phyloP scores from a whole-genome alignment of 83 land plant genomes.

The Larix sibirica region DNA sequence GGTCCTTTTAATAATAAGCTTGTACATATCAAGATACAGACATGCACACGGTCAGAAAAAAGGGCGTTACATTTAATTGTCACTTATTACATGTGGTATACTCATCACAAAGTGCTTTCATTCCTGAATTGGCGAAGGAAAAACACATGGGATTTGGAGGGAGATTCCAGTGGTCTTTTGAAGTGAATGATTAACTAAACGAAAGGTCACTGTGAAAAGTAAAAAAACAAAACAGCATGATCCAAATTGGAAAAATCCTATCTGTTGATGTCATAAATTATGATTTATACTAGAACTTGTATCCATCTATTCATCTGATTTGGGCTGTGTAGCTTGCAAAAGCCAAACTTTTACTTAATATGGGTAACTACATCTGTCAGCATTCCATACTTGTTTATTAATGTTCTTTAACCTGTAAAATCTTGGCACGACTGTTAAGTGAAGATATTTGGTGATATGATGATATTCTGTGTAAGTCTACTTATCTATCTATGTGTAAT shows the following conservation, averaged over 20 bases:
- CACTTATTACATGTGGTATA: background rate
- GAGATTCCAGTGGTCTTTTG: background rate
- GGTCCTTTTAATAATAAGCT: background rate
- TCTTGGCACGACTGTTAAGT: no score
- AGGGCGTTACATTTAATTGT: background rate
- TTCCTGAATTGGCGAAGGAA: background rate
- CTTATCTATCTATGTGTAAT: background rate
- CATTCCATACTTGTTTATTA: slow-evolving; percentile 1
- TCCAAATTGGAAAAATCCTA: no score
- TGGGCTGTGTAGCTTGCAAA: background rate
- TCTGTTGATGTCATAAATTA: no score
- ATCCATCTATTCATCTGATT: background rate
- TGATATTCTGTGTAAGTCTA: background rate
- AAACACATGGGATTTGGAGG: background rate
- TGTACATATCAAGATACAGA: background rate
- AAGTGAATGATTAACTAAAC: background rate
- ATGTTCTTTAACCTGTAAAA: background rate
- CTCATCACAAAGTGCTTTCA: background rate
- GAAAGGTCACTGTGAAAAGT: background rate
- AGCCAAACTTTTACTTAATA: background rate
- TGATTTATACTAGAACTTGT: no score
- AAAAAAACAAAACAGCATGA: background rate
- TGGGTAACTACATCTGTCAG: background rate
- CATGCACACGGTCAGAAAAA: background rate
- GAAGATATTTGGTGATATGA: no score